Evolutionary conservation across 371 early-diverging fungal genomes (phyloP).

Genomic region (Syncephalastrum racemosum): DNA sequence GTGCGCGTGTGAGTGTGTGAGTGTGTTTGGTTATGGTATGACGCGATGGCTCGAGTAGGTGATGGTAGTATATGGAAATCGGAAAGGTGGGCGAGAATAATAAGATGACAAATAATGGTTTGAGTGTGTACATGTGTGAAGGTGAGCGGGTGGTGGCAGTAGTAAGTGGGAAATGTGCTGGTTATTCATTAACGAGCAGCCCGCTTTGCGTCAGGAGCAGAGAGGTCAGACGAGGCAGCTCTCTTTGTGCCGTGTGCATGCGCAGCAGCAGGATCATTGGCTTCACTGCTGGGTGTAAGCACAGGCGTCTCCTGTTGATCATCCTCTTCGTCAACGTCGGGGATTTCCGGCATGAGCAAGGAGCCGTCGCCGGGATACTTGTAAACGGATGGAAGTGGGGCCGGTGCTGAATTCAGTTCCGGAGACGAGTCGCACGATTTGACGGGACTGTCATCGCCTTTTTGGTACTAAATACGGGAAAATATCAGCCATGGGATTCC

Average conservation of each 20-base stretch:
- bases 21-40: neutral
- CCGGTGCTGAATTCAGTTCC: conserved; percentile 4
- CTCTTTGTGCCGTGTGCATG: no score
- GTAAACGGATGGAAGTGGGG: conserved; percentile 26
- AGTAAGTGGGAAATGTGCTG: no score
- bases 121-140: no score
- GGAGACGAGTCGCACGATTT: conserved; percentile 8
- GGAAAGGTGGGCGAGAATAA: no score
- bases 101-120: no score
- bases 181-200: no score
- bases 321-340: conserved; percentile 24
- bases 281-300: neutral
- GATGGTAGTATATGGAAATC: no score
- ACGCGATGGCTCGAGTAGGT: no score
- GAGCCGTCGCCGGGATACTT: conserved; percentile 51
- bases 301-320: conserved; percentile 9
- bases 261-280: no score
- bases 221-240: no score
- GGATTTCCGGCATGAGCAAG: conserved; percentile 29
- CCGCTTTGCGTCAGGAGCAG: no score
- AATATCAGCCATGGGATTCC: conserved; percentile 24
- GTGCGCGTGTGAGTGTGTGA: neutral
- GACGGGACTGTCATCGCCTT: conserved; percentile 14
- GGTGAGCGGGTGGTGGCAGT: no score
- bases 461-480: conserved; percentile 33